Base-by-base conservation (phyloP, 2,329 filamentous ascomycete genomes). In the Diplocarpon mali region DNA sequence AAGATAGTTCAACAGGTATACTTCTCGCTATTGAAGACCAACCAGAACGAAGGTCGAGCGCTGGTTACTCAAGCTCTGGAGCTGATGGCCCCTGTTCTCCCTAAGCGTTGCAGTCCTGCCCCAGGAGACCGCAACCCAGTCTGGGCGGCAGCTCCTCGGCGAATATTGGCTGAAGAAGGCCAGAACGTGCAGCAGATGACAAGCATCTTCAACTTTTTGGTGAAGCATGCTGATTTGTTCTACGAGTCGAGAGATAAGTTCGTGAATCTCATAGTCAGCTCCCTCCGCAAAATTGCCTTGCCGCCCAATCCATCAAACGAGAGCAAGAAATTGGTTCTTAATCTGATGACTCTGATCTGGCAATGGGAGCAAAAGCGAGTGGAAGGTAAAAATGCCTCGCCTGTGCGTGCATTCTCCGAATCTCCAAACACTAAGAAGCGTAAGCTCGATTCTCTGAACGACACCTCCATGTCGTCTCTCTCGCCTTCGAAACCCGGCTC, bases 1-100 rank as follows among this genome's bases (percentile, higher is more conserved):
- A 98, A 96, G 72, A 96, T 98, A 45, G 88, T 92, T 3, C 84
- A 85, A 15, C 90, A 96, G 62, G 89, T 98, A 16, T 98, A 98
- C 60, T 81, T 92, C 52, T 88, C 88, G 2, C 72, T 98, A 13
- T 68, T 98, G 17, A 85, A 87, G 64, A 89, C 90, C 1, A 94
- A 94, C 60, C 90, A 96, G 62, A 94, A 93, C 47, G 92, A 98
- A 66, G 92, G 90, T 15, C 80, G 90, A 45, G 80, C 87, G 11
- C 69, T 98, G 45, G 90, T 98, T 13, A 94, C 88, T 35, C 93
- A 98, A 61, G 90, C 90, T 5, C 70, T 98, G 36, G 92, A 98
- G 64, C 75, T 98, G 32, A 81, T 98, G 59, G 89, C 92, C n/a
- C 92, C 90, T 2, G 87, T 95, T 1, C 70, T 98, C 38, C 88